Evolutionary conservation across 306 rosid genomes (phyloP), one percentile per base, ranked within the genome.

Genomic region (Cucumis cinereus): DNA sequence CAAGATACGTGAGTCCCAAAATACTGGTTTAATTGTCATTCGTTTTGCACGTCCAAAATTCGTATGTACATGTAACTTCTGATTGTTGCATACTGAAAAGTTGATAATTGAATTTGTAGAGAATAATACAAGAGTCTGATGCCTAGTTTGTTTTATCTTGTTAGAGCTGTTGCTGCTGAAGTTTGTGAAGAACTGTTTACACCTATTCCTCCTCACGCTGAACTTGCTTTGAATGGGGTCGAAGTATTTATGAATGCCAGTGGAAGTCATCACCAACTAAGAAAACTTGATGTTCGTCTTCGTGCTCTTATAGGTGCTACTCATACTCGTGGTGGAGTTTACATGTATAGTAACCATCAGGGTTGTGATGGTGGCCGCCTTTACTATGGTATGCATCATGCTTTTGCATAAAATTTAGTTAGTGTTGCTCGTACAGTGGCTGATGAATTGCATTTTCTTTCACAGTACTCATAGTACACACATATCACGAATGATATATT

Each of bases 361-460:
- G 98, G 99, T 54, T 92, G 99, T 68, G 99, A 94, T 55, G 99
- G 98, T 4, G 92, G 95, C 38, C 98, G 99, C 60, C 98, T 94
- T 80, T 94, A 94, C 84, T 94, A 89, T 60, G 99, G 99, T 94
- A 87, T 54, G 59, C 59, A 54, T n/a, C 56, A 16, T 52, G 17
- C 22, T 52, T 52, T 52, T 52, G 63, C 59, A 45, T 57, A 16
- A 38, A 50, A 38, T 66, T 70, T 24, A 67, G 23, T 57, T 67
- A 76, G 54, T 41, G 35, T 41, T 36, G 22, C 8, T 61, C 26
- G 26, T 11, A 23, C 14, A 14, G 43, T 64, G 71, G 17, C 20
- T 0, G 55, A 16, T 15, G 33, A 59, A 24, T 28, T 14, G 40
- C 40, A 60, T 49, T 26, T 59, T 60, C 38, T 28, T 28, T 28